Evolutionary conservation across 768 basidiomycete species (phyloP), one percentile per base, ranked within the genome.

Genomic region (Russula foetens): DNA sequence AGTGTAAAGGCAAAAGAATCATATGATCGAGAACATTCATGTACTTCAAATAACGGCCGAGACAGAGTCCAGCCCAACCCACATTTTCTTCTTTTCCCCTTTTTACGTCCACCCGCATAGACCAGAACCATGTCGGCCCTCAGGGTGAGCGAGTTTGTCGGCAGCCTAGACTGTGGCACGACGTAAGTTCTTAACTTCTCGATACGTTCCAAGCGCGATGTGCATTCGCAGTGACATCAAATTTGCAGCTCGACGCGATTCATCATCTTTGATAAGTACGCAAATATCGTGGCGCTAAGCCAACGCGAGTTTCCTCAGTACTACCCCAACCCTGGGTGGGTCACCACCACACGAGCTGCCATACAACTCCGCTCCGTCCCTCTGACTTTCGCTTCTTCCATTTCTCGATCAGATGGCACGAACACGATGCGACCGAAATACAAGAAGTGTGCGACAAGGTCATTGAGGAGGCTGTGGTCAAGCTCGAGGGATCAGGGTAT

Each of bases 221-320:
- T 33, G 41, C 53, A 33, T 48, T 17, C 33, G 8, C n/a, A n/a
- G 39, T 58, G 23, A 66, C 54, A 43, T 52, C 49, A 24, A 6
- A 55, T 23, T 49, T 31, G 9, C 68, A 95, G 92, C 12, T 94
- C 92, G 15, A 88, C 91, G 23, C 84, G 94, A 52, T 96, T 95
- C 73, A 92, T 97, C 67, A 74, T 97, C 59, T 96, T 97, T 69
- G 86, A 97, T 77, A 77, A 85, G 68, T 75, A 88, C 68, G 94
- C 95, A 26, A 81, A 93, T 68, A 90, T 97, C 67, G 75, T 98
- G 59, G 88, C 89, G 3, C 84, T 92, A 72, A 84, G 91, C 69
- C 96, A 98, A 73, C 77, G 85, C 14, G 96, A 98, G 73, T 98
- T 98, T 71, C 84, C 91, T 48, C 95, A 98, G 70, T 92, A 95